Evolutionary conservation across 495 filamentous ascomycete species (phyloP), one percentile per base, ranked within the genome.

Genomic region (Cenococcum geophilum): DNA sequence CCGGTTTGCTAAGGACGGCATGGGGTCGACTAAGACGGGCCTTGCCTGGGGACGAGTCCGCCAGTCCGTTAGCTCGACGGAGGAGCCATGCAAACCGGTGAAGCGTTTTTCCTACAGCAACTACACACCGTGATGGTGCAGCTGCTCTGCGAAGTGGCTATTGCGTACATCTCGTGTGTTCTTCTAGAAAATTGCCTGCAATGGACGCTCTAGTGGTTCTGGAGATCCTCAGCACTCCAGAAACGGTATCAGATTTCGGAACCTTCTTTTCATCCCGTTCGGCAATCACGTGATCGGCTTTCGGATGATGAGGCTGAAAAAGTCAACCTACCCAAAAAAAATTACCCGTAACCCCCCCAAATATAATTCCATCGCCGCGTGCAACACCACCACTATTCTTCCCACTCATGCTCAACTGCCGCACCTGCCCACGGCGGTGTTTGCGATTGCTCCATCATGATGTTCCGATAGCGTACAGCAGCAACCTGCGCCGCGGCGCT

Each of bases 351-450:
- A 21, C n/a, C n/a, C 8, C 12, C 34, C 55, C 12, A n/a, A n/a
- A n/a, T n/a, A n/a, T n/a, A n/a, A n/a, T n/a, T 35, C n/a, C 22
- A 55, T 11, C 25, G 21, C 51, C 35, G 4, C 48, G 42, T 52
- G 27, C 36, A 42, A 16, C 25, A 6, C 51, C 20, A 27, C 14
- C 23, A 48, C 12, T 23, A 20, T 14, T 42, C 54, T 16, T 36
- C 36, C 59, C 51, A 60, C 49, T 55, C 49, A 70, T 70, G 68
- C 59, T 70, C 57, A 60, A 36, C 36, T 68, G 65, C 49, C 65
- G 59, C 21, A 59, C 62, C 48, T 70, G 65, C 50, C 55, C 66
- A 45, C 58, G 60, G 59, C 68, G 65, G 55, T 70, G 57, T 56
- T 52, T 70, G 12, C 65, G 55, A 57, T 62, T 62, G 12, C 54